Conservation (phyloP, 768 basidiomycete species). For the Kondoa malvinella region DNA sequence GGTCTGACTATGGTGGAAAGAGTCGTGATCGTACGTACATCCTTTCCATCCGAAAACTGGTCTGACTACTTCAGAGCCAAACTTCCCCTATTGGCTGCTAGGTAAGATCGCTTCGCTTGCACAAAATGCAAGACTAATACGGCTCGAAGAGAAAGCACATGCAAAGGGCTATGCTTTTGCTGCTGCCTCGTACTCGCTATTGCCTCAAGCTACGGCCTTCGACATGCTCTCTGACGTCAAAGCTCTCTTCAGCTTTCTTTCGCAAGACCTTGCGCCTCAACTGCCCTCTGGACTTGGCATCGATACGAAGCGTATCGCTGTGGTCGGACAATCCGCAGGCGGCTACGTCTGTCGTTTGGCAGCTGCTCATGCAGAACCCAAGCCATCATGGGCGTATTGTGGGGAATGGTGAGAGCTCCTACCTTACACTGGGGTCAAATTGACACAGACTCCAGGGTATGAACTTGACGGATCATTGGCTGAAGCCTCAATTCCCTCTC, state of each 20-base stretch:
- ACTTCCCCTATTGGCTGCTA: background rate
- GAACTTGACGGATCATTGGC: background rate
- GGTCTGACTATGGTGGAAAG: background rate
- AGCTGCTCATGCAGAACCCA: background rate
- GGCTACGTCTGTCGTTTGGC: background rate
- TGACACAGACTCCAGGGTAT: background rate
- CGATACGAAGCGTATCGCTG: background rate
- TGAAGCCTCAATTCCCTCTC: background rate
- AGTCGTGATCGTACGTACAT: background rate
- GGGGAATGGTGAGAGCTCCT: background rate
- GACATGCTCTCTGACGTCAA: background rate
- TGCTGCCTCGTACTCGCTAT: background rate
- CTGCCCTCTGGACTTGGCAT: background rate
- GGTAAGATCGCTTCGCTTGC: background rate
- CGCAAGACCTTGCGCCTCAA: background rate
- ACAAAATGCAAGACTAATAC: background rate
- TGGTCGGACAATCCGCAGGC: background rate
- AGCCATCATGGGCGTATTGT: background rate
- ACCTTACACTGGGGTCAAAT: no score
- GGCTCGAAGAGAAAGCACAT: background rate
- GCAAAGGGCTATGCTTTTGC: background rate
- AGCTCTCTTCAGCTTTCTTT: background rate
- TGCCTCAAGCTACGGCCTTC: background rate
- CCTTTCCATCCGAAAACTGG: background rate
- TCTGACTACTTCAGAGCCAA: background rate